These are phyloP conservation scores for Solanum ahanhuiri DNA, from an alignment of 257 asterid genomes.

Conservation along the genomic window DNA sequence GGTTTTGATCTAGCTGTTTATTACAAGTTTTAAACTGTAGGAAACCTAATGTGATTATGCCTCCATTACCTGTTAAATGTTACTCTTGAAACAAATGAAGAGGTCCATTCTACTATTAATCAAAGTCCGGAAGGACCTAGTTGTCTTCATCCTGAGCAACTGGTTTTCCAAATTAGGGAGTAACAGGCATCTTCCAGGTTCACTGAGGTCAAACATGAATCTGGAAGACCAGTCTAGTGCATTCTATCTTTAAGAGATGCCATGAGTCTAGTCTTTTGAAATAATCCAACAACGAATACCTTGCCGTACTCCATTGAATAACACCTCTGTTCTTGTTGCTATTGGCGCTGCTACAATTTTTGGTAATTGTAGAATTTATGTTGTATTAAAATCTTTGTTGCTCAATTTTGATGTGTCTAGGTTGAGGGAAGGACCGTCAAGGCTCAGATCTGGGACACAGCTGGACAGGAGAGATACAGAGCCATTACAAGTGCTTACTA, in stretches of 20 bases:
- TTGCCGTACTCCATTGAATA: neutral
- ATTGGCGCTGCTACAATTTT: neutral
- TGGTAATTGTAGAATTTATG: neutral
- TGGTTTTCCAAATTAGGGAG: neutral
- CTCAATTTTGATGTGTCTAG: constrained; percentile 10
- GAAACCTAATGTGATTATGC: neutral
- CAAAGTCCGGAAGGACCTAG: neutral
- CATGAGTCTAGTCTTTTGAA: neutral
- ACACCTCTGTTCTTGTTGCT: neutral
- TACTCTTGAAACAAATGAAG: neutral
- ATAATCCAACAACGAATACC: neutral
- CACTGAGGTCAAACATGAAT: neutral
- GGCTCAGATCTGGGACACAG: constrained; percentile 99
- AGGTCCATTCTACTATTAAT: neutral
- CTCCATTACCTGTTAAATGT: neutral
- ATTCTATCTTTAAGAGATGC: neutral
- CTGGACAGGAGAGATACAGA: constrained; percentile 97
- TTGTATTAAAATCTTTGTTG: neutral
- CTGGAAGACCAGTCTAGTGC: neutral
- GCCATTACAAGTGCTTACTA: constrained; percentile 97
- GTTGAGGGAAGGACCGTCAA: constrained; percentile 91
- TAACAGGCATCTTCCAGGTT: neutral
- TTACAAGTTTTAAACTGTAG: neutral
- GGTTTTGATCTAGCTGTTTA: neutral
- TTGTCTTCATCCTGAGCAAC: neutral